Base-by-base conservation (phyloP, 2,329 filamentous ascomycete genomes). In the Stylonectria norvegica region DNA sequence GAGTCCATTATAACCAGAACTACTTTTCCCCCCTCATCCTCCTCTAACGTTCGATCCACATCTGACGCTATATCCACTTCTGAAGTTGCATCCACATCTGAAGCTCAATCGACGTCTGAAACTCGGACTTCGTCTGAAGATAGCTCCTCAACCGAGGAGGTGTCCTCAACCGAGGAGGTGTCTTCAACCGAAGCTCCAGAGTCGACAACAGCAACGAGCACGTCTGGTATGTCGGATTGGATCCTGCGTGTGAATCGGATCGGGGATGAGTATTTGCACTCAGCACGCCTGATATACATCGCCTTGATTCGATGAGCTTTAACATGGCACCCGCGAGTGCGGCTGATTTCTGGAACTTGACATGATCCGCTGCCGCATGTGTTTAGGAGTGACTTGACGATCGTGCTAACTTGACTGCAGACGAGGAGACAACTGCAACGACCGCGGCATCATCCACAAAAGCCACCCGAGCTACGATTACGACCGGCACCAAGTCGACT, bases 401-500 rank as follows among this genome's bases (percentile, higher is more conserved):
- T 47, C n/a, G 4, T 15, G 35, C 35, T 25, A 37, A 30, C 35
- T 25, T 15, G 16, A 20, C 17, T 39, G 25, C 46, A 20, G 34
- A 40, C 27, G 38, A 48, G 30, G 35, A 43, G 35, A 35, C 46
- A 34, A 48, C 58, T 48, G 38, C 48, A n/a, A 54, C 55, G 6
- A 7, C 16, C 36, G 36, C 35, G 9, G 40, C 34, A 16, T 11
- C 16, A 5, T 27, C 27, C 14, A 31, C 52, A 51, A 14, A 50
- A 52, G 15, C 54, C 53, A 5, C 50, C 11, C 50, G 57, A 20
- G 45, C 52, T 11, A 61, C 62, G 5, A 60, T 65, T 18, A 66
- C 63, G 15, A 58, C 61, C 5, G 62, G 63, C 16, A 58, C 52
- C 5, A 48, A 60, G 18, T 59, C 56, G 22, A 66, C 67, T 9